phyloP scores from a whole-genome alignment of 768 basidiomycete species.

The Tulasnella sp. region DNA sequence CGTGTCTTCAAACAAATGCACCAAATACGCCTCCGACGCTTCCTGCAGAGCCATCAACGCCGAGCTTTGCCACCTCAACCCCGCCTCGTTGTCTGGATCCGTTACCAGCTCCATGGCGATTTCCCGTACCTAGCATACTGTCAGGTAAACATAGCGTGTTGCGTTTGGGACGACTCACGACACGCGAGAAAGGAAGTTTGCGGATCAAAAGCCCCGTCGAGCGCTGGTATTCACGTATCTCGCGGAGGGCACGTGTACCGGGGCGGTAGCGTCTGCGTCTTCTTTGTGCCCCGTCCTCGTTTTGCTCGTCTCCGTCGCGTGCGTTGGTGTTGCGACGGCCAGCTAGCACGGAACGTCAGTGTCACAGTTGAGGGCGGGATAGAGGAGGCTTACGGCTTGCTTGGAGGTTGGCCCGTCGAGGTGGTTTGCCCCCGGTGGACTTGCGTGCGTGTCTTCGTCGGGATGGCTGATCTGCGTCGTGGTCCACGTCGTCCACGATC shows the following conservation, averaged over 20 bases:
- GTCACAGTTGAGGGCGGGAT: no score
- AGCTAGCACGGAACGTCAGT: no score
- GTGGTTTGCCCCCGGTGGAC: slow-evolving; percentile 60
- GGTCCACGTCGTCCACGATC: neutral
- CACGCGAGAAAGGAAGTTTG: slow-evolving; percentile 83
- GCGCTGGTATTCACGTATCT: slow-evolving; percentile 91
- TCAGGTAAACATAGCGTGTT: neutral
- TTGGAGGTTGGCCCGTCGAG: slow-evolving; percentile 24
- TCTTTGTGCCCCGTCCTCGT: neutral
- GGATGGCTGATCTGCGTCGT: neutral
- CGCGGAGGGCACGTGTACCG: slow-evolving; percentile 78
- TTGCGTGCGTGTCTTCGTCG: slow-evolving; percentile 48
- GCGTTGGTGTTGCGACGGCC: no score
- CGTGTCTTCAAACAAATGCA: slow-evolving; percentile 98
- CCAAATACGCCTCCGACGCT: slow-evolving; percentile 87
- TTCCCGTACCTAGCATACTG: slow-evolving; percentile 65
- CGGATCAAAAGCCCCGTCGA: slow-evolving; percentile 78
- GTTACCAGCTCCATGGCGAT: slow-evolving; percentile 86
- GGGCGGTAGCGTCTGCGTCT: slow-evolving; percentile 67
- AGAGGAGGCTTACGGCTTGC: no score
- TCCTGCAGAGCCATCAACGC: slow-evolving; percentile 91
- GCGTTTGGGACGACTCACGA: slow-evolving; percentile 41
- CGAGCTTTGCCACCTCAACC: slow-evolving; percentile 88
- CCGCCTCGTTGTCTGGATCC: slow-evolving; percentile 37
- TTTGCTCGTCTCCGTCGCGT: neutral